phyloP scores from a whole-genome alignment of 306 rosid genomes.

The Dalbergia cultrata region DNA sequence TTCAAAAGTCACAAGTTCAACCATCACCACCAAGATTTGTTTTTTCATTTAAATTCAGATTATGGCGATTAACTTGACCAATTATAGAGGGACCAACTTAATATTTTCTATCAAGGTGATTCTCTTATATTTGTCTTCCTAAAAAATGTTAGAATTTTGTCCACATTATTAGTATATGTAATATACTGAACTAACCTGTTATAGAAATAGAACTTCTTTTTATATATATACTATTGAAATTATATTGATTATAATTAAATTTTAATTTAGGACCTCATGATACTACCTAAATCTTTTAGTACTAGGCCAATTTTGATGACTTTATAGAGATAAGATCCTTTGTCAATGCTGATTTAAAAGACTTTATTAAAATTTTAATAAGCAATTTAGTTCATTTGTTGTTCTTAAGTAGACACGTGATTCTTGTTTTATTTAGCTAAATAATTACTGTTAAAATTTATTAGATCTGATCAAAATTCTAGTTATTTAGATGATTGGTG shows the following conservation, averaged over 20 bases:
- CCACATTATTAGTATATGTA: not conserved
- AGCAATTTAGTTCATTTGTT: not conserved
- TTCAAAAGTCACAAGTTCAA: conserved; percentile 24
- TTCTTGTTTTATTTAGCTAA: not conserved
- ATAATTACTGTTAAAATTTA: too few relatives aligned
- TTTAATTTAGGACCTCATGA: too few relatives aligned
- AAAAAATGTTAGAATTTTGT: too few relatives aligned
- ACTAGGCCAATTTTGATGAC: too few relatives aligned
- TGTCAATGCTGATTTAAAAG: too few relatives aligned
- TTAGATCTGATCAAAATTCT: not conserved
- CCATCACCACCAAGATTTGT: not conserved
- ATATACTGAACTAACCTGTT: not conserved
- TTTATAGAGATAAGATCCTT: too few relatives aligned
- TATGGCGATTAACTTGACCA: conserved; percentile 18
- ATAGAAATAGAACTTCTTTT: too few relatives aligned
- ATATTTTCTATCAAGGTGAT: not conserved
- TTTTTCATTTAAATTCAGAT: conserved; percentile 4
- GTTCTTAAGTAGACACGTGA: not conserved
- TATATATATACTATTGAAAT: too few relatives aligned
- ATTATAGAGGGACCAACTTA: conserved; percentile 1
- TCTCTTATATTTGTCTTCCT: too few relatives aligned
- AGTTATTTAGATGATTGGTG: not conserved
- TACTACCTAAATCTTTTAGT: too few relatives aligned
- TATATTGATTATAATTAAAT: too few relatives aligned
- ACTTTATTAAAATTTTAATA: not conserved